A percentile compares a stretch with the other conserved stretches of the same genome.
These are phyloP conservation scores for Bifiguratus adelaidae DNA, from an alignment of 192 early-diverging fungal species.

Conservation along the genomic window DNA sequence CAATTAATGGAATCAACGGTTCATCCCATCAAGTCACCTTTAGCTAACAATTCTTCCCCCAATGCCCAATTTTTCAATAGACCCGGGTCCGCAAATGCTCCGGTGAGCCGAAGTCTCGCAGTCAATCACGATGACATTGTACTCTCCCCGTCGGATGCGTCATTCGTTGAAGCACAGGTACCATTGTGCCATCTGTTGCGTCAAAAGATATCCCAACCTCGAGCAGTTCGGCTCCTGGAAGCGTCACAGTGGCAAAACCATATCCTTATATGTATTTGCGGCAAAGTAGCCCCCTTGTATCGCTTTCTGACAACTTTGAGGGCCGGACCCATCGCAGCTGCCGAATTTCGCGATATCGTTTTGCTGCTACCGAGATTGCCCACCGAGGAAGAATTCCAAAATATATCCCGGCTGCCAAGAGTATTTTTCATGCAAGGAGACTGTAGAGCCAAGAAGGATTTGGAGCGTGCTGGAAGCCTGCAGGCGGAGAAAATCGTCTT, in stretches of 20 bases:
- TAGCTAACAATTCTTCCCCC: too few species aligned
- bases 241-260: conserved; percentile 15
- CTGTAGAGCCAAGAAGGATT: conserved; percentile 29
- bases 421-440: conserved; percentile 32
- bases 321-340: conserved; percentile 17
- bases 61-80: too few species aligned
- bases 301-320: conserved; percentile 18
- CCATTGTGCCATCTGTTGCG: conserved; percentile 19
- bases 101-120: too few species aligned
- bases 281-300: conserved; percentile 8
- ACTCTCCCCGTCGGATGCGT: not conserved
- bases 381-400: conserved; percentile 20
- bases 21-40: too few species aligned
- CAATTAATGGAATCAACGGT: too few species aligned
- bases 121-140: not conserved
- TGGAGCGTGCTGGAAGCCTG: conserved; percentile 28
- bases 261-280: conserved; percentile 32
- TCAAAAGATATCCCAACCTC: conserved; percentile 7
- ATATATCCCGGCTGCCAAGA: conserved; percentile 27
- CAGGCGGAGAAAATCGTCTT: conserved; percentile 33
- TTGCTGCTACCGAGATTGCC: conserved; percentile 23
- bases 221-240: conserved; percentile 9
- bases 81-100: too few species aligned
- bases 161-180: conserved; percentile 1
- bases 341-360: conserved; percentile 37